Evolutionary conservation across 441 rosid genomes (phyloP), one percentile per base, ranked within the genome.

Genomic region (Aleurites moluccanus): DNA sequence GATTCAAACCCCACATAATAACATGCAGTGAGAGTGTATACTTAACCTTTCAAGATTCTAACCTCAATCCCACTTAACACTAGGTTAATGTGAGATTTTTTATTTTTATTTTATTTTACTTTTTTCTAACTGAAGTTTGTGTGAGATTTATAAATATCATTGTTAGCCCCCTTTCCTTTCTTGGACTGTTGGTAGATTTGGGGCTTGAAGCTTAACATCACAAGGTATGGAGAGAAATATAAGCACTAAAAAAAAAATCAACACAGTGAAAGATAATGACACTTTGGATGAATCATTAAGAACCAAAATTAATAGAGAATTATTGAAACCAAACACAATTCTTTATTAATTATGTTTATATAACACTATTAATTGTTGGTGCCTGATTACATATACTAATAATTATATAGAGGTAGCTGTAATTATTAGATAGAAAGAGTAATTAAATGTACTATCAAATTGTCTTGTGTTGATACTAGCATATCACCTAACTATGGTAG

Each of bases 401-500:
- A 25, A 61, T n/a, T n/a, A n/a, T 25, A 14, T 62, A 14, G 66
- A 33, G n/a, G 44, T 0, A 16, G 42, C 0, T 30, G 30, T n/a
- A 20, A 38, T 64, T 40, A n/a, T 40, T 40, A 18, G 8, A 64
- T 18, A 33, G 16, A 38, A 38, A 64, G 14, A 38, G 49, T 1
- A 50, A 3, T 13, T 2, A 64, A 45, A 49, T 67, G 1, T 23
- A 45, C 5, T 67, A 21, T 64, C 67, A 64, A 64, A 2, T 62
- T 62, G 44, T 38, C 4, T 28, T 49, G 15, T 3, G 6, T 42
- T 59, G 67, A 59, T 2, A 10, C 10, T 45, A 42, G 44, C 66
- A 40, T 60, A 16, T 25, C 38, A 59, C 56, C 74, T 72, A 72
- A 60, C 42, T 72, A 21, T 72, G 57, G 55, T 59, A 42, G 67